Percentiles rank a stretch among this genome's conserved stretches.
Evolutionary conservation across 768 basidiomycete species (phyloP).

Genomic region (Boletus huronensis): DNA sequence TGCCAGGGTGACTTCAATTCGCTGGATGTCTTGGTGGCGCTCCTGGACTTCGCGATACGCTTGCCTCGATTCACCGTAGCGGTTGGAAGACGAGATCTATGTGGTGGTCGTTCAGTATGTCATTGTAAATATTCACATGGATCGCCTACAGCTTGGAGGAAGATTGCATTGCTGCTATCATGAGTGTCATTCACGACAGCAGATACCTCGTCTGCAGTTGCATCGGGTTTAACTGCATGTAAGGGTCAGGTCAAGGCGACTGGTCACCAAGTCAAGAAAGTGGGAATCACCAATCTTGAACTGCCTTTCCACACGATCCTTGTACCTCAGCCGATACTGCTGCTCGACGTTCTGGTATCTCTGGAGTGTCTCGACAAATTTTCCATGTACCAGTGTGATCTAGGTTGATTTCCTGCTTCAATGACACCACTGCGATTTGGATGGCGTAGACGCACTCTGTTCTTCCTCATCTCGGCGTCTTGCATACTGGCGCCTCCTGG

Average conservation of each 20-base stretch:
- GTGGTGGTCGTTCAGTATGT: not conserved
- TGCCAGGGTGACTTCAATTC: conserved; percentile 83
- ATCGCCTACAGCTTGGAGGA: conserved; percentile 62
- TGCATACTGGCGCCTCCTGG: conserved; percentile 31
- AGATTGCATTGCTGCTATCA: conserved; percentile 62
- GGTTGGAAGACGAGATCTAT: conserved; percentile 71
- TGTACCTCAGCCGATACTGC: conserved; percentile 60
- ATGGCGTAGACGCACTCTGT: conserved; percentile 18
- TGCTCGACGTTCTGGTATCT: conserved; percentile 76
- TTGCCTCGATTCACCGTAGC: conserved; percentile 77
- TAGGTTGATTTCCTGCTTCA: conserved; percentile 23
- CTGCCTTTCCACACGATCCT: conserved; percentile 68
- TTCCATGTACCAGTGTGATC: conserved; percentile 58
- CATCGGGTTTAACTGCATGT: conserved; percentile 75
- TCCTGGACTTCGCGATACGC: conserved; percentile 89
- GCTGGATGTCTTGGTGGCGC: conserved; percentile 79
- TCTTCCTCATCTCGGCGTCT: conserved; percentile 46
- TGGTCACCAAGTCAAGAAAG: not conserved
- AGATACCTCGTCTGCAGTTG: conserved; percentile 74
- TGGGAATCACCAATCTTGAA: conserved; percentile 61
- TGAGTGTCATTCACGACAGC: conserved; percentile 62
- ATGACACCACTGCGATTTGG: not conserved
- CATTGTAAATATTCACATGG: not conserved
- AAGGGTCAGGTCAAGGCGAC: not conserved
- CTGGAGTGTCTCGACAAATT: conserved; percentile 74